phyloP scores from a whole-genome alignment of 805 yeast species.

The Nakazawaea sp. region DNA sequence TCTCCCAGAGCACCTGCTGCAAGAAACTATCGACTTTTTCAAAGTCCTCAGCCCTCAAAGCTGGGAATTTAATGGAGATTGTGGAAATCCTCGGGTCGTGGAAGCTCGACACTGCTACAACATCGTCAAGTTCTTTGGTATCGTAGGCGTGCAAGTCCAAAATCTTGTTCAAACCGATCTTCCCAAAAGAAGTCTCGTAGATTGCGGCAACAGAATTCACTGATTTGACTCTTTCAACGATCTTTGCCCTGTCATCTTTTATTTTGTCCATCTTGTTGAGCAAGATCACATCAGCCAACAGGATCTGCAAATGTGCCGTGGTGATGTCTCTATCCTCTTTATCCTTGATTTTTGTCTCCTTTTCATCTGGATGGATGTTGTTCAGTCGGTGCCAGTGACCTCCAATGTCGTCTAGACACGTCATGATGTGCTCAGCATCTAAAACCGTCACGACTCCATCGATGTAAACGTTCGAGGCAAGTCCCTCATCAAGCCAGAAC shows the following conservation, averaged over 20 bases:
- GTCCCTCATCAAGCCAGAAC: conserved; percentile 96
- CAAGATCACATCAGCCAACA: conserved; percentile 78
- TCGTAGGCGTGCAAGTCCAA: conserved; percentile 80
- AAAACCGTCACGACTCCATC: conserved; percentile 90
- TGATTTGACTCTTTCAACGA: conserved; percentile 24
- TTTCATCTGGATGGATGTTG: conserved; percentile 24
- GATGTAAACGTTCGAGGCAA: conserved; percentile 75
- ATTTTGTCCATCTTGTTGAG: conserved; percentile 71
- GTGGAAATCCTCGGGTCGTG: conserved; percentile 54
- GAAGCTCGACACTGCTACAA: conserved; percentile 17
- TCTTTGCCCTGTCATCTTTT: conserved; percentile 19
- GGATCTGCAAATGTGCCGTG: conserved; percentile 85
- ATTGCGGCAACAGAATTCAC: conserved; percentile 71
- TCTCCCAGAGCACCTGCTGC: conserved; percentile 75
- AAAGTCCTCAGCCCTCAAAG: conserved; percentile 31
- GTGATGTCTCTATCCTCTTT: conserved; percentile 43
- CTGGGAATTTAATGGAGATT: conserved; percentile 37
- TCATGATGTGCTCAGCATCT: conserved; percentile 61
- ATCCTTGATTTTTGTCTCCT: conserved; percentile 18
- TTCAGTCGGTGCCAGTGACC: conserved; percentile 57
- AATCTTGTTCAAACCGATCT: conserved; percentile 56
- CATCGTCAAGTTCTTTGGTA: conserved; percentile 17
- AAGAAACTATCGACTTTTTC: conserved; percentile 51
- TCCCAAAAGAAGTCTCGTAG: conserved; percentile 65
- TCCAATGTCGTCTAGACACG: conserved; percentile 63